phyloP scores from a whole-genome alignment of 2,329 filamentous ascomycete species.

The Fusarium concolor region DNA sequence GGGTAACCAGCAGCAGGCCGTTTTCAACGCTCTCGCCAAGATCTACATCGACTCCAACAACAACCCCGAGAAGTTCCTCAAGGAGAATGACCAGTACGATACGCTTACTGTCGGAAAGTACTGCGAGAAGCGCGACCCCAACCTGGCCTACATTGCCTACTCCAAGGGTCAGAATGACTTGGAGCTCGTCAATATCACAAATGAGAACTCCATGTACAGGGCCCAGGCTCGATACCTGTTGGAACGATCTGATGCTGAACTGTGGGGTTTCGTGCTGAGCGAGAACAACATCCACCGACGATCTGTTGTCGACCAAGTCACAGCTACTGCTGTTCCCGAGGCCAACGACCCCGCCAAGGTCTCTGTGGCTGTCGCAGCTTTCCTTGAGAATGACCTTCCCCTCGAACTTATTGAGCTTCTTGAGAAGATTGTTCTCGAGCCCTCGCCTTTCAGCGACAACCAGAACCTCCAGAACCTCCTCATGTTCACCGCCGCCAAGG shows the following conservation, averaged over 20 bases:
- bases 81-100: constrained; percentile 97
- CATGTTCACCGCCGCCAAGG: constrained; percentile 95
- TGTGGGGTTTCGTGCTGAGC: constrained; percentile 95
- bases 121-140: constrained; percentile 98
- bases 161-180: constrained; percentile 97
- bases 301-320: constrained; percentile 95
- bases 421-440: constrained; percentile 99
- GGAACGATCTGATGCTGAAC: constrained; percentile 87
- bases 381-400: constrained; percentile 90
- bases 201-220: constrained; percentile 99
- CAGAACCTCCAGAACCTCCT: constrained; percentile 95
- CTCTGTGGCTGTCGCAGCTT: constrained; percentile 91
- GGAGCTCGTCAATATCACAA: constrained; percentile 96
- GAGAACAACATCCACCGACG: constrained; percentile 96
- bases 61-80: constrained; percentile 96
- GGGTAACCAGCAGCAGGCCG: constrained; percentile 95
- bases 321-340: constrained; percentile 92
- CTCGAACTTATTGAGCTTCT: constrained; percentile 95
- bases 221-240: constrained; percentile 96
- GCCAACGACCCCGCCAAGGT: constrained; percentile 94
- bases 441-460: constrained; percentile 98
- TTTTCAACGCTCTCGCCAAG: constrained; percentile 97
- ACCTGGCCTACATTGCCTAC: constrained; percentile 94
- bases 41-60: constrained; percentile 99
- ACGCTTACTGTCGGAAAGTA: constrained; percentile 94